Evolutionary conservation across 129 eudicot species (phyloP).

Genomic region (Artemisia argyi): DNA sequence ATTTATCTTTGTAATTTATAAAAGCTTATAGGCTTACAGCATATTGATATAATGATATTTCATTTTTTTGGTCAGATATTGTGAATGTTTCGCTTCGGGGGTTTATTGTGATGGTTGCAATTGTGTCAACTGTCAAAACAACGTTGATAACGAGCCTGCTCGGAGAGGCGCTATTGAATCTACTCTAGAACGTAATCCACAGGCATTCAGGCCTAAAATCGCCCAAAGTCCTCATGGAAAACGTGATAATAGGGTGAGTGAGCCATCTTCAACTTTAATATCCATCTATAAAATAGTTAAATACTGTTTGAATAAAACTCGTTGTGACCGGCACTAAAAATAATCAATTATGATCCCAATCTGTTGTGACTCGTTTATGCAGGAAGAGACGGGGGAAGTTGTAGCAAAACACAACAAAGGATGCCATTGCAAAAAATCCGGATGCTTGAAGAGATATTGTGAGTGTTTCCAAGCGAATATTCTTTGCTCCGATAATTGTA

Average conservation of each 20-base stretch:
- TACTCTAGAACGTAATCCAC: slow-evolving; percentile 74
- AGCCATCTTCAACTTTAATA: background rate
- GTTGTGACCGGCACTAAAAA: background rate
- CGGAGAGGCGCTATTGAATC: slow-evolving; percentile 66
- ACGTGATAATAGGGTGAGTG: slow-evolving; percentile 57
- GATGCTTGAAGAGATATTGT: slow-evolving; percentile 92
- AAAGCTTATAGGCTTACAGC: too few relatives aligned
- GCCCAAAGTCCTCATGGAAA: slow-evolving; percentile 75
- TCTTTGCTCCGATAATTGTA: slow-evolving; percentile 87
- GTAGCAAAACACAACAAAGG: slow-evolving; percentile 76
- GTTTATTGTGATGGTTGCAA: slow-evolving; percentile 91
- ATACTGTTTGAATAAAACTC: background rate
- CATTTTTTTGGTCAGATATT: slow-evolving; percentile 55
- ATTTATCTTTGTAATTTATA: background rate
- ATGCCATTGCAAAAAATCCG: slow-evolving; percentile 86
- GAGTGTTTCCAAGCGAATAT: slow-evolving; percentile 89
- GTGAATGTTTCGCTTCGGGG: slow-evolving; percentile 90
- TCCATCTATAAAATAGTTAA: too few relatives aligned
- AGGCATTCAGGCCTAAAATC: slow-evolving; percentile 86
- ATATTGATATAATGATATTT: background rate
- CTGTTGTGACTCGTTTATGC: slow-evolving; percentile 12
- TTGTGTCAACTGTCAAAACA: slow-evolving; percentile 76
- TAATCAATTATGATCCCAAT: background rate
- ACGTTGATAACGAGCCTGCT: slow-evolving; percentile 60
- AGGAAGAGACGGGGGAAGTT: slow-evolving; percentile 54